A percentile compares a stretch with the other conserved stretches of the same genome.
Conservation (phyloP, 2,329 filamentous ascomycete genomes). For the Pseudocercospora macadamiae region DNA sequence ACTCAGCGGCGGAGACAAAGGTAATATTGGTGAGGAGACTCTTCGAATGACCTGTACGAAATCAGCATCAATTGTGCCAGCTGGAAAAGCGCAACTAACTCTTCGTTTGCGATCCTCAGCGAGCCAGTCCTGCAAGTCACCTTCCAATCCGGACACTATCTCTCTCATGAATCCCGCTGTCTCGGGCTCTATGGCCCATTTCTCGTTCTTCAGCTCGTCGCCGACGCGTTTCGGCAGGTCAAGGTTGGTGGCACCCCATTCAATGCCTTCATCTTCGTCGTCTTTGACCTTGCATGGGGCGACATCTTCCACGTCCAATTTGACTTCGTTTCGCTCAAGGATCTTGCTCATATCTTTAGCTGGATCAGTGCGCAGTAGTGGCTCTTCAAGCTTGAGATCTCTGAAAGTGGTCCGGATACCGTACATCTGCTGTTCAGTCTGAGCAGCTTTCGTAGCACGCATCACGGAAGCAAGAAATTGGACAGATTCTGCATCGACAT, state of each 20-base stretch:
- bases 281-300: slow-evolving; percentile 40
- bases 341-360: slow-evolving; percentile 50
- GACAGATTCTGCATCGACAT: slow-evolving; percentile 33
- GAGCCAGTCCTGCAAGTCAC: slow-evolving; percentile 19
- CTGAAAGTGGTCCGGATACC: slow-evolving; percentile 1
- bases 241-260: slow-evolving; percentile 41
- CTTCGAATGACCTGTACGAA: slow-evolving; percentile 35
- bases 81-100: slow-evolving; percentile 11
- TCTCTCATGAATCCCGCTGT: slow-evolving; percentile 42
- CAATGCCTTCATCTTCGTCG: slow-evolving; percentile 48
- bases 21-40: slow-evolving; percentile 52
- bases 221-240: slow-evolving; percentile 21
- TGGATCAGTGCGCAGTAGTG: slow-evolving; percentile 50
- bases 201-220: slow-evolving; percentile 37
- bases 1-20: slow-evolving; percentile 44
- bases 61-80: slow-evolving; percentile 23
- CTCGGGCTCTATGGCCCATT: slow-evolving; percentile 42
- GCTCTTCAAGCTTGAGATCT: slow-evolving; percentile 48
- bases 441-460: slow-evolving; percentile 6
- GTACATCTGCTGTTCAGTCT: slow-evolving; percentile 11
- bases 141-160: slow-evolving; percentile 30
- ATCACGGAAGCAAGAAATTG: slow-evolving; percentile 29
- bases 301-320: slow-evolving; percentile 18
- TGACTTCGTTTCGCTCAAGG: slow-evolving; percentile 29
- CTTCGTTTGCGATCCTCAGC: slow-evolving; percentile 32